A percentile compares a stretch with the other conserved stretches of the same genome.
These are phyloP conservation scores for Actinomortierella wolfii DNA, from an alignment of 371 early-diverging fungal genomes.

Conservation along the genomic window DNA sequence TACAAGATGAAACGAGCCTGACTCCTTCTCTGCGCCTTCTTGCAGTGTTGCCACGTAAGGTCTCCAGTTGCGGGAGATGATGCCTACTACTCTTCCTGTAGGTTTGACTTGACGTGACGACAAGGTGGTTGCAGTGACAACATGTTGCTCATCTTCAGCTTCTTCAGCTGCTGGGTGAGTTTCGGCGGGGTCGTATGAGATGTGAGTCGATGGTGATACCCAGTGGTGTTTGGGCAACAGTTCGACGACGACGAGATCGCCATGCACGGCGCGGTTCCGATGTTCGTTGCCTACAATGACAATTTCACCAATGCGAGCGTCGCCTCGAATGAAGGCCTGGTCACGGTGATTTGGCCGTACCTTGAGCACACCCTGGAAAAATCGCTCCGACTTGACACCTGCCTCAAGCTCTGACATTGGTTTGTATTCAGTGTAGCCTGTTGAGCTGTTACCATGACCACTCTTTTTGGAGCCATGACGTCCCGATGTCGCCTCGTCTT, in stretches of 20 bases:
- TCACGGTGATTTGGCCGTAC: conserved; percentile 57
- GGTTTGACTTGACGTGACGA: conserved; percentile 47
- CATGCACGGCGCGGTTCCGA: conserved; percentile 84
- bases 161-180: conserved; percentile 47
- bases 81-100: conserved; percentile 78
- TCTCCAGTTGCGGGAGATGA: conserved; percentile 88
- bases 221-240: conserved; percentile 69
- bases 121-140: not conserved
- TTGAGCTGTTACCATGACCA: too few species aligned
- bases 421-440: conserved; percentile 51
- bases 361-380: conserved; percentile 57
- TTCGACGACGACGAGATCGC: conserved; percentile 84
- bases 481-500: conserved; percentile 28
- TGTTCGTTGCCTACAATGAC: conserved; percentile 70
- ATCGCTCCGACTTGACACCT: conserved; percentile 61
- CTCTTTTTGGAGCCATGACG: too few species aligned
- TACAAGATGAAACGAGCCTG: conserved; percentile 71
- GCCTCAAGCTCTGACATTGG: conserved; percentile 60
- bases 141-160: conserved; percentile 16
- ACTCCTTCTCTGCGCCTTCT: conserved; percentile 56
- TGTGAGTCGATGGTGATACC: conserved; percentile 57
- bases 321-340: conserved; percentile 62
- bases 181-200: conserved; percentile 52
- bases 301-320: conserved; percentile 56
- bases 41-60: conserved; percentile 89